A percentile compares a stretch with the other conserved stretches of the same genome.
These are phyloP conservation scores for Polytolypa hystricis DNA, from an alignment of 2,329 filamentous ascomycete genomes.

Conservation along the genomic window DNA sequence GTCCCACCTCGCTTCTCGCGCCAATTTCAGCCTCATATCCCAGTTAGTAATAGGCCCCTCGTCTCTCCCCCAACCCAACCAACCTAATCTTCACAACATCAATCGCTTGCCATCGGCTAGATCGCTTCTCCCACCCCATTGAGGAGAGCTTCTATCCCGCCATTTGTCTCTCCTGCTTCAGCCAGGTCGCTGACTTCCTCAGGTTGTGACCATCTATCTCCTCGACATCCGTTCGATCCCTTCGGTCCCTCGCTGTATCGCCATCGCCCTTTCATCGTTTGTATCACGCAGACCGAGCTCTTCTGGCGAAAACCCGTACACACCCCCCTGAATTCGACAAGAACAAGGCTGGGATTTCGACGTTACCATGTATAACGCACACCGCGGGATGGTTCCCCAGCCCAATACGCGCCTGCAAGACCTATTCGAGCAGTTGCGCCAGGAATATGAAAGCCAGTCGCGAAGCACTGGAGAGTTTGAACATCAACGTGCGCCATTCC, in stretches of 20 bases:
- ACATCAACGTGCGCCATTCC: constrained; percentile 66
- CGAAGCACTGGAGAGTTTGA: constrained; percentile 79
- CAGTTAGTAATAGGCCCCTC: constrained; percentile 3
- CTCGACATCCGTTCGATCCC: no score
- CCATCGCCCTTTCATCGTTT: not conserved
- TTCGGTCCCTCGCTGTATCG: constrained; percentile 1
- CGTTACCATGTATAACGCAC: constrained; percentile 66
- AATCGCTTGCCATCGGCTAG: no score
- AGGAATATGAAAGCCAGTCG: constrained; percentile 79
- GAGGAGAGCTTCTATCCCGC: no score
- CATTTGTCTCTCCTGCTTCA: no score
- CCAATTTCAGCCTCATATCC: constrained; percentile 21
- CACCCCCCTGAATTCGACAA: constrained; percentile 2
- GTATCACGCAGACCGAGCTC: no score
- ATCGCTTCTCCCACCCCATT: no score
- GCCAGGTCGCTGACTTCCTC: no score
- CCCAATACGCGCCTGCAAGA: constrained; percentile 71
- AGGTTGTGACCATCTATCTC: no score
- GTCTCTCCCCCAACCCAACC: constrained; percentile 3
- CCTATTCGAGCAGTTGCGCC: constrained; percentile 79
- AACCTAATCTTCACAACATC: no score
- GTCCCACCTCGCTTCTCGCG: constrained; percentile 26
- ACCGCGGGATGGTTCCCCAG: constrained; percentile 67
- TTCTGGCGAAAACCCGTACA: no score
- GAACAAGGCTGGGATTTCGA: no score